Percentiles rank a stretch among this genome's conserved stretches.
These are phyloP conservation scores for Backusella tarrabulga DNA, from an alignment of 192 early-diverging fungal species.

Conservation along the genomic window DNA sequence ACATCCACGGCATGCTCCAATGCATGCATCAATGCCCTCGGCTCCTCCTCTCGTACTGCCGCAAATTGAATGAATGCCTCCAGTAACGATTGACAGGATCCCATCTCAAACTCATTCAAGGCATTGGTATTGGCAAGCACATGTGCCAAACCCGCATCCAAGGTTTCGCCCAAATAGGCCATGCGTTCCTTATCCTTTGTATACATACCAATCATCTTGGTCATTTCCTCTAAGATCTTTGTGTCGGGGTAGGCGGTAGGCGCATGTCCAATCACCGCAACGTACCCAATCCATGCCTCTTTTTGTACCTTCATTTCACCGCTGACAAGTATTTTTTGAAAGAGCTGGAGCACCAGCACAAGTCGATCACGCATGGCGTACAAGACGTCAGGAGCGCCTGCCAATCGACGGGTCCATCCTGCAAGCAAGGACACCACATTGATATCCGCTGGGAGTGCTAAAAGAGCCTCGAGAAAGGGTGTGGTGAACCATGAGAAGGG, in stretches of 20 bases:
- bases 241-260: not conserved
- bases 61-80: not conserved
- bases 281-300: slow-evolving; percentile 26
- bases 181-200: not conserved
- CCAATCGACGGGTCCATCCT: slow-evolving; percentile 29
- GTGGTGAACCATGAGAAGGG: slow-evolving; percentile 37
- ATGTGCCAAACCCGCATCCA: slow-evolving; percentile 33
- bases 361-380: not conserved
- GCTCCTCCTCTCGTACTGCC: not conserved
- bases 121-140: slow-evolving; percentile 17
- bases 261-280: slow-evolving; percentile 13
- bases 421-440: slow-evolving; percentile 4
- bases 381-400: slow-evolving; percentile 8
- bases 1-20: slow-evolving; percentile 29
- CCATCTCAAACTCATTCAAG: slow-evolving; percentile 22
- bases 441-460: not conserved
- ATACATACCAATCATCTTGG: not conserved
- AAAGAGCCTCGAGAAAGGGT: slow-evolving; percentile 4
- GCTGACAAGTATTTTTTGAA: not conserved
- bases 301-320: not conserved
- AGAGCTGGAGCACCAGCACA: not conserved
- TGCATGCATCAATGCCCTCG: slow-evolving; percentile 10
- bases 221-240: slow-evolving; percentile 13
- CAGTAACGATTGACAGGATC: not conserved
- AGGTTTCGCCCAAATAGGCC: slow-evolving; percentile 2